Conservation (phyloP, 2,329 filamentous ascomycete genomes). For the Fusarium sp. region DNA sequence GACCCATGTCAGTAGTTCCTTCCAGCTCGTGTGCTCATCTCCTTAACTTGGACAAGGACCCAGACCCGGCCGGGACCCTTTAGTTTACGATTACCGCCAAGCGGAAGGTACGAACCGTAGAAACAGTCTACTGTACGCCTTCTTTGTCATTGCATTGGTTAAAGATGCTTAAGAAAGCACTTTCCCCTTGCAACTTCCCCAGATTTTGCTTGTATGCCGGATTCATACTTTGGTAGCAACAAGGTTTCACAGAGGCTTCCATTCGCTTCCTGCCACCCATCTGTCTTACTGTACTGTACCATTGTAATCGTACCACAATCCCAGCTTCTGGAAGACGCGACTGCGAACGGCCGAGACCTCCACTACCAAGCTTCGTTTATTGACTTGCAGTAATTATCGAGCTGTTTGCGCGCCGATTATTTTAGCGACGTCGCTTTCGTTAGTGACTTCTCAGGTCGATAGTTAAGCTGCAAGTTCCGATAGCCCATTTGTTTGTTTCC, state of each 20-base stretch:
- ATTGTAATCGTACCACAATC: constrained; percentile 31
- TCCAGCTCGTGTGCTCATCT: constrained; percentile 23
- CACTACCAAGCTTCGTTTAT: constrained; percentile 6
- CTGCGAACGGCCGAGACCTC: constrained; percentile 12
- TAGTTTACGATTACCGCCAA: constrained; percentile 1
- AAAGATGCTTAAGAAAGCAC: not conserved
- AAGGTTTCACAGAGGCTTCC: constrained; percentile 20
- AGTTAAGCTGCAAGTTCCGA: not conserved
- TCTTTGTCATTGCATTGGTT: constrained; percentile 19
- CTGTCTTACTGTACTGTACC: not conserved
- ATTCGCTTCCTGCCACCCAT: constrained; percentile 18
- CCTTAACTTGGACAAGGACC: not conserved
- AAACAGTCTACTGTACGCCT: not conserved
- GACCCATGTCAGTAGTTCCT: constrained; percentile 3
- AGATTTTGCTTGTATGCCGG: constrained; percentile 14
- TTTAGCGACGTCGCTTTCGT: not conserved
- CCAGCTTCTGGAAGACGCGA: constrained; percentile 7
- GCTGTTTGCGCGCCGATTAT: not conserved
- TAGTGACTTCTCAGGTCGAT: not conserved
- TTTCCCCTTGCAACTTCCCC: constrained; percentile 25
- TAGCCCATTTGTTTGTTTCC: not conserved
- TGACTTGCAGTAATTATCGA: not conserved
- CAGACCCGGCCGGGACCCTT: not conserved
- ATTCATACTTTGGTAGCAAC: constrained; percentile 10
- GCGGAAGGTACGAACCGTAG: constrained; percentile 6